These are phyloP conservation scores for Gryganskiella cystojenkinii DNA, from an alignment of 192 early-diverging fungal genomes.

Conservation along the genomic window DNA sequence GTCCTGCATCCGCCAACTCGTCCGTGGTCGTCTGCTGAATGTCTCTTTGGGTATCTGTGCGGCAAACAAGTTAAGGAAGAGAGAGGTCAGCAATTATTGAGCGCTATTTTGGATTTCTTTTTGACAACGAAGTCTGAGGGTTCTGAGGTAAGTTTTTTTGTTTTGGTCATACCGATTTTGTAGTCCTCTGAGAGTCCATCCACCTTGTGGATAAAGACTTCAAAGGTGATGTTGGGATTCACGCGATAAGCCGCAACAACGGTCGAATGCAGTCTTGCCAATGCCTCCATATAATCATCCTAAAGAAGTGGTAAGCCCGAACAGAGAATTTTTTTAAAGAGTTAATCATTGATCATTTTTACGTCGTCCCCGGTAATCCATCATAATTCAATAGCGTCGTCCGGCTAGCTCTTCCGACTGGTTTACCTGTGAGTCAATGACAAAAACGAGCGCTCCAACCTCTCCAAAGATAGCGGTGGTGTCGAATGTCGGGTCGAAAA, in stretches of 20 bases:
- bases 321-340: too few species aligned
- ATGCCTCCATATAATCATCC: constrained; percentile 87
- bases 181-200: constrained; percentile 96
- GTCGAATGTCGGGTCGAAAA: constrained; percentile 76
- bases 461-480: constrained; percentile 73
- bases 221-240: constrained; percentile 89
- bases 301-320: too few species aligned
- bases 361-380: too few species aligned
- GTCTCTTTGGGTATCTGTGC: constrained; percentile 89
- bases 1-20: constrained; percentile 80
- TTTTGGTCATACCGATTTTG: constrained; percentile 83
- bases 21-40: constrained; percentile 93
- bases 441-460: constrained; percentile 86
- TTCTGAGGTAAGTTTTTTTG: too few species aligned
- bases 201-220: constrained; percentile 97
- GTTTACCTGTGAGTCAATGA: constrained; percentile 93
- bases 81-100: not conserved
- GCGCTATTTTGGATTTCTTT: not conserved
- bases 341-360: too few species aligned
- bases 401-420: too few species aligned
- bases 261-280: constrained; percentile 77
- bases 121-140: too few species aligned
- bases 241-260: constrained; percentile 79
- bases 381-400: too few species aligned
- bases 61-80: too few species aligned